phyloP scores from a whole-genome alignment of 2,329 filamentous ascomycete genomes.

The Claviceps digitariae region DNA sequence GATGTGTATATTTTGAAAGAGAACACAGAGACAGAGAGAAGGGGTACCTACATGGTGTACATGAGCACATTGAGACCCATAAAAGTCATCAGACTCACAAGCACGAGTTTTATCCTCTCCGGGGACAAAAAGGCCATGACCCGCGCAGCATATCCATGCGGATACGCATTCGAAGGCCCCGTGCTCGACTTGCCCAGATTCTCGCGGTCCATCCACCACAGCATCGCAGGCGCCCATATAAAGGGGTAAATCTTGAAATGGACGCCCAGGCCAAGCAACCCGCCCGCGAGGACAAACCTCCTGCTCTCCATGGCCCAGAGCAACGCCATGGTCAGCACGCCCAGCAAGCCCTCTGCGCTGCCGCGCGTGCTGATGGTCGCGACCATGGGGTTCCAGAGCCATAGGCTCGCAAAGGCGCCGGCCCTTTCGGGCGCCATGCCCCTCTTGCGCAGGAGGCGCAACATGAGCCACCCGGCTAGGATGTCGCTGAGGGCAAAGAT shows the following conservation, averaged over 20 bases:
- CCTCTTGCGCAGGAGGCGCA: conserved; percentile 22
- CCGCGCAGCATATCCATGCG: neutral
- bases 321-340: conserved; percentile 68
- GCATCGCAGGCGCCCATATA: conserved; percentile 72
- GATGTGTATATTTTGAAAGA: too few species aligned
- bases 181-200: conserved; percentile 17
- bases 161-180: neutral
- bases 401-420: conserved; percentile 69
- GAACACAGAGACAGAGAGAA: neutral
- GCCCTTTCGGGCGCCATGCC: conserved; percentile 41
- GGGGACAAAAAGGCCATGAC: conserved; percentile 34
- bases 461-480: conserved; percentile 68
- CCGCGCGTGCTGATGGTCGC: conserved; percentile 91
- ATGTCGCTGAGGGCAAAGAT: conserved; percentile 78
- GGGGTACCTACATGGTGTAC: conserved; percentile 50
- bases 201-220: conserved; percentile 64
- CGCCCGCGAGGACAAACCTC: conserved; percentile 51
- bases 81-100: conserved; percentile 62
- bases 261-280: conserved; percentile 68
- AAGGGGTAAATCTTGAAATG: conserved; percentile 99
- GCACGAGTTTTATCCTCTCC: conserved; percentile 41
- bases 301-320: conserved; percentile 66
- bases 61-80: conserved; percentile 60
- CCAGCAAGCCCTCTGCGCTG: conserved; percentile 82
- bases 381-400: conserved; percentile 96